These are phyloP conservation scores for Lepidium africanum DNA, from an alignment of 345 rosid genomes.

Conservation along the genomic window DNA sequence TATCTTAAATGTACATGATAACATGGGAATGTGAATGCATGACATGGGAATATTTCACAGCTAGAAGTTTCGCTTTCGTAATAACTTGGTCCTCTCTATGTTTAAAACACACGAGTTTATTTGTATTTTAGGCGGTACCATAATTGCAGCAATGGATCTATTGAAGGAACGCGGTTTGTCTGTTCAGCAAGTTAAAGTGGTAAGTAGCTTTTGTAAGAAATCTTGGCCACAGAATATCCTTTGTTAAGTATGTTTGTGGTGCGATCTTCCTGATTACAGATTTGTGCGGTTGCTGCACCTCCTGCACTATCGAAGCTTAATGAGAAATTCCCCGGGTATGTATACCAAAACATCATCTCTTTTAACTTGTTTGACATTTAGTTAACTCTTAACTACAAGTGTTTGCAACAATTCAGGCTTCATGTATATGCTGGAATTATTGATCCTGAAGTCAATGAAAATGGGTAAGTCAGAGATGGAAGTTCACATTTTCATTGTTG, in stretches of 20 bases:
- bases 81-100: neutral
- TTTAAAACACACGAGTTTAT: neutral
- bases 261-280: conserved; percentile 36
- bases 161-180: conserved; percentile 62
- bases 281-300: conserved; percentile 88
- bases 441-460: conserved; percentile 72
- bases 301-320: conserved; percentile 92
- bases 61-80: neutral
- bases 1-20: neutral
- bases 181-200: conserved; percentile 87
- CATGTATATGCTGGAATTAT: conserved; percentile 90
- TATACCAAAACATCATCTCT: neutral
- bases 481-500: neutral
- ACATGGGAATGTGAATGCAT: neutral
- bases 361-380: neutral
- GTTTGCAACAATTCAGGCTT: conserved; percentile 46
- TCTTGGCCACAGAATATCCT: neutral
- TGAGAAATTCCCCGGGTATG: conserved; percentile 92
- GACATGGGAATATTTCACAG: too few relatives aligned
- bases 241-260: neutral
- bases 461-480: conserved; percentile 48
- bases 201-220: conserved; percentile 23
- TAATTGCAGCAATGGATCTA: conserved; percentile 67
- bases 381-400: conserved; percentile 1
- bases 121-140: conserved; percentile 61